These are phyloP conservation scores for Lactifluus volemus DNA, from an alignment of 768 basidiomycete genomes.

Conservation along the genomic window DNA sequence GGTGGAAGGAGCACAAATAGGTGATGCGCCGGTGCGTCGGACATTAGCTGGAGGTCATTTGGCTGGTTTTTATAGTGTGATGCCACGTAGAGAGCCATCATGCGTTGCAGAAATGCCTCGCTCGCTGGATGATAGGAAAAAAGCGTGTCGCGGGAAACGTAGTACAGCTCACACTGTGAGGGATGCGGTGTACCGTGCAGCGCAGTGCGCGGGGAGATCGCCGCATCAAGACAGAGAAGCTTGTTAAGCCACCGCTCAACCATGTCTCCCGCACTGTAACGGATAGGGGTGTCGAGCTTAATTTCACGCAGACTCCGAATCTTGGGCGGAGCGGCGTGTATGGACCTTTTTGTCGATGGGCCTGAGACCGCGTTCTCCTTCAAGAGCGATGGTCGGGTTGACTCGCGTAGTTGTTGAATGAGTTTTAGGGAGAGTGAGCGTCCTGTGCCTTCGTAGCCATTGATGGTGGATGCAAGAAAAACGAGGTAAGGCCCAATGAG, in stretches of 20 bases:
- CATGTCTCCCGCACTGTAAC: slow-evolving; percentile 78
- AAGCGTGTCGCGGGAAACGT: slow-evolving; percentile 90
- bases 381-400: slow-evolving; percentile 68
- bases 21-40: slow-evolving; percentile 94
- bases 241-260: slow-evolving; percentile 93
- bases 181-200: slow-evolving; percentile 90
- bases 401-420: slow-evolving; percentile 92
- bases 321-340: slow-evolving; percentile 48
- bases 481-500: slow-evolving; percentile 95
- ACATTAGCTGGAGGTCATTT: slow-evolving; percentile 95
- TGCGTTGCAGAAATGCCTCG: slow-evolving; percentile 95
- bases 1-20: slow-evolving; percentile 94
- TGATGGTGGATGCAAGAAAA: slow-evolving; percentile 99
- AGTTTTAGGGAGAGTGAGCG: slow-evolving; percentile 96
- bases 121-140: slow-evolving; percentile 97
- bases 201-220: slow-evolving; percentile 42
- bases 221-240: slow-evolving; percentile 85
- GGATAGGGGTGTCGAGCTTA: slow-evolving; percentile 91
- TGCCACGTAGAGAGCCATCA: slow-evolving; percentile 97
- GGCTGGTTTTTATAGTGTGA: slow-evolving; percentile 99
- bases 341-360: slow-evolving; percentile 41
- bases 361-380: slow-evolving; percentile 43
- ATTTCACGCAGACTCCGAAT: slow-evolving; percentile 82
- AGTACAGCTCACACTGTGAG: slow-evolving; percentile 87
- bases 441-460: slow-evolving; percentile 99